phyloP scores from a whole-genome alignment of 2,329 filamentous ascomycete genomes.

The Sphaerulina vaccinii region DNA sequence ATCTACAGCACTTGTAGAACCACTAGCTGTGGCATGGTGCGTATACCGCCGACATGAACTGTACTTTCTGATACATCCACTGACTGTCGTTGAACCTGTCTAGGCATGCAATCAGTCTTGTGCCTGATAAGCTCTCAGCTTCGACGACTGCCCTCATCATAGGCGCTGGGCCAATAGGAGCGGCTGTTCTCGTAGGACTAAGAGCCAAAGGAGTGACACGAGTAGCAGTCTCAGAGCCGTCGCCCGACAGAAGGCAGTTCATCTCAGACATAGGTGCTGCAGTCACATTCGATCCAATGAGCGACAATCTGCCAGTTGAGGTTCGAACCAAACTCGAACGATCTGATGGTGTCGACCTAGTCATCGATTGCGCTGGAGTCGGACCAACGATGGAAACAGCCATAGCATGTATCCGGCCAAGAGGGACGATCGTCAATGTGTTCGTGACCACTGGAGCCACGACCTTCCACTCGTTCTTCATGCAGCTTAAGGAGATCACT shows the following conservation, averaged over 20 bases:
- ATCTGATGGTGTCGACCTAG: constrained; percentile 8
- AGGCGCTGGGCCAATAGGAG: constrained; percentile 15
- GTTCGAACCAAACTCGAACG: background rate
- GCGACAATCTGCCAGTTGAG: constrained; percentile 1
- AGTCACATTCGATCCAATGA: constrained; percentile 1
- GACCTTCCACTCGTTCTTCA: constrained; percentile 2
- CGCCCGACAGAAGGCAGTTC: constrained; percentile 1
- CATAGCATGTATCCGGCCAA: constrained; percentile 4
- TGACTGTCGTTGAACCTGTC: constrained; percentile 12
- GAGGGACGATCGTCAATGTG: constrained; percentile 10
- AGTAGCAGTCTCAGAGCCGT: constrained; percentile 15
- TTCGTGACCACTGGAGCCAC: constrained; percentile 4
- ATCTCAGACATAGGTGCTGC: constrained; percentile 1
- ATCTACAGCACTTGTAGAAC: too few relatives aligned
- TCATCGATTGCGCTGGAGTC: constrained; percentile 16
- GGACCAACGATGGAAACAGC: constrained; percentile 13
- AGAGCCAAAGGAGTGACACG: constrained; percentile 10
- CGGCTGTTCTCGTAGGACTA: constrained; percentile 11
- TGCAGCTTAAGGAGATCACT: constrained; percentile 7
- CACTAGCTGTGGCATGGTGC: too few relatives aligned
- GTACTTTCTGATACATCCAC: too few relatives aligned
- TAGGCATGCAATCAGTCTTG: constrained; percentile 10
- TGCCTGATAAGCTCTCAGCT: background rate
- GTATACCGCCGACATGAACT: too few relatives aligned
- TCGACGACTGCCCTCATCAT: constrained; percentile 9